Conservation (phyloP, 2,329 filamentous ascomycete species). For the Tolypocladium nubicola region DNA sequence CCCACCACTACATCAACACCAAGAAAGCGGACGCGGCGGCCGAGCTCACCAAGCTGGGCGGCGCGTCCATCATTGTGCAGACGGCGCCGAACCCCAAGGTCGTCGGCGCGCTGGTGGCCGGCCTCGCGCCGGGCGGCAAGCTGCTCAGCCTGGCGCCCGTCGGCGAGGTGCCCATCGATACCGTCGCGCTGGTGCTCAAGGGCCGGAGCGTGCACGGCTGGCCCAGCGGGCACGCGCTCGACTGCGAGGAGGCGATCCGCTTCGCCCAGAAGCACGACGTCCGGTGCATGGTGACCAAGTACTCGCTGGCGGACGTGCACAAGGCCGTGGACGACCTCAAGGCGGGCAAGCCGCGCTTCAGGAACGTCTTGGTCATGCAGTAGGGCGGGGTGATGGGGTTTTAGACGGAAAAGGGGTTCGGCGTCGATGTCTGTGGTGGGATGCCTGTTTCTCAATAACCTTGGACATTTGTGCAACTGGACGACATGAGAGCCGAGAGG, state of each 20-base stretch:
- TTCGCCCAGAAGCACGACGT: conserved; percentile 54
- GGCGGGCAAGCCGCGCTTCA: conserved; percentile 32
- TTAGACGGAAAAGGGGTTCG: not conserved
- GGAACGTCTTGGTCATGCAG: conserved; percentile 31
- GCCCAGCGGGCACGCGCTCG: conserved; percentile 51
- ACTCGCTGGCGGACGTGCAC: conserved; percentile 40
- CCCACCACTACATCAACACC: conserved; percentile 38
- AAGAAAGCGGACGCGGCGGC: conserved; percentile 35
- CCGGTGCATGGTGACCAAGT: conserved; percentile 56
- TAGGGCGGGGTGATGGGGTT: conserved; percentile 4
- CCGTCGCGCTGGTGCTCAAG: conserved; percentile 27
- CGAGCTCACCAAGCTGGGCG: conserved; percentile 45
- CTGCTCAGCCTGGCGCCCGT: conserved; percentile 47
- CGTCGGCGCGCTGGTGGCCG: conserved; percentile 41
- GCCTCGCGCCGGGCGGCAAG: conserved; percentile 44
- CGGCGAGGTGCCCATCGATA: conserved; percentile 33
- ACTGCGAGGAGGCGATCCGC: conserved; percentile 54
- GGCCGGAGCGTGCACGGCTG: conserved; percentile 54
- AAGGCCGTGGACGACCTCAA: conserved; percentile 31
- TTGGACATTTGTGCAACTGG: not conserved
- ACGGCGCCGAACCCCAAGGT: conserved; percentile 51
- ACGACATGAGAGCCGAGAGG: not conserved
- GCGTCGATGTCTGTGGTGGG: not conserved
- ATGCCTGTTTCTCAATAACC: not conserved
- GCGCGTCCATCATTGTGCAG: conserved; percentile 49